Evolutionary conservation across 345 rosid genomes (phyloP), one percentile per base, ranked within the genome.

Genomic region (Acer negundo): DNA sequence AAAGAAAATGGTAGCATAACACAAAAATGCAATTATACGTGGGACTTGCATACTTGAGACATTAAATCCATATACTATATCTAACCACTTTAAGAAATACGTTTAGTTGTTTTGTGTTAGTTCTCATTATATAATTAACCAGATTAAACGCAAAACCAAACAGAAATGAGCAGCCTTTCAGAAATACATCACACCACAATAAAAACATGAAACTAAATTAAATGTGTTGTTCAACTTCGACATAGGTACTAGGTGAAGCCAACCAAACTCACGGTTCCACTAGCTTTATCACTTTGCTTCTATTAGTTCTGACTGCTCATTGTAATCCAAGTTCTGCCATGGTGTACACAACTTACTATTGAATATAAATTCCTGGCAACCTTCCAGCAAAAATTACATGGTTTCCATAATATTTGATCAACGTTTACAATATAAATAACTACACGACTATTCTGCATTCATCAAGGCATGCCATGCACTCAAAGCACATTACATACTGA

Each of bases 381-480:
- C 23, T 26, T 40, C 38, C 16, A 24, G n/a, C 55, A 26, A 19
- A 69, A 20, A 76, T 15, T 9, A 24, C 40, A 73, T 22, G 38
- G 67, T 46, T 40, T 67, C 16, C 42, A 56, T 67, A 6, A 23
- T 24, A 58, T 76, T 66, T 75, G 1, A 51, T 49, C 9, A 53
- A 56, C 51, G 71, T 31, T 46, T 64, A 75, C 53, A 65, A 65
- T 49, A 75, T 4, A 53, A 7, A n/a, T 10, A 51, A 38, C 28
- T 67, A 53, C 11, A 38, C 23, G 20, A 67, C 51, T 23, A 23
- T 75, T 67, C 64, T 20, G 53, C 22, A 26, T 26, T 63, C 56
- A 72, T 16, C 42, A 31, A 26, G 31, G 46, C 53, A 65, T 55
- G 2, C 22, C 63, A 9, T 51, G 20, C 53, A 13, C 53, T 17